Base-by-base conservation (phyloP, 768 basidiomycete species). In the Rhodotorula kratochvilovae region DNA sequence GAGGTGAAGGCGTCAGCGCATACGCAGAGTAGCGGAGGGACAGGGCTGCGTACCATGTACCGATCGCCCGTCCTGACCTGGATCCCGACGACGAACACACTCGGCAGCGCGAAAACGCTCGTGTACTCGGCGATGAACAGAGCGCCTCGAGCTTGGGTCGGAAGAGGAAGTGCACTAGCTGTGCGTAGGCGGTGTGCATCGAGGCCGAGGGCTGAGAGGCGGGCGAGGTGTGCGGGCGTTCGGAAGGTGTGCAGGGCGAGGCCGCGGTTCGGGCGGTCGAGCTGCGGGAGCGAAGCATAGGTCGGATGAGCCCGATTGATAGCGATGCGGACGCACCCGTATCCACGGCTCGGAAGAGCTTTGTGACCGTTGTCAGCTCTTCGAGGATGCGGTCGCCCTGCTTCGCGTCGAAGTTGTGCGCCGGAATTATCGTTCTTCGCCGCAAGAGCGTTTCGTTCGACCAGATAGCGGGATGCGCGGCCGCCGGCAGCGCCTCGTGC, bases 81-180 rank as follows among this genome's bases (percentile, higher is more conserved):
- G 17, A 71, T 57, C 2, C 64, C 64, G 39, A 71, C 56, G 6
- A 55, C 56, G 45, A 66, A 71, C 23, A 66, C 33, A 8, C 33
- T 56, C 7, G 70, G 65, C 4, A 71, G 55, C 13, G 64, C 35
- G 29, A 71, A 71, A 21, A 66, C 21, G 2, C 60, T 57, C 1
- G 65, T 66, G 55, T 71, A 71, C 36, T 66, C 64, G 31, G 8
- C 13, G 55, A 71, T 63, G 55, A 71, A 71, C 27, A 50, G 60
- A 71, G 60, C n/a, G 55, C 64, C 23, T 46, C 53, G n/a, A 56
- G 54, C 29, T 71, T 71, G 1, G 70, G 70, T 12, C 70, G 60
- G 35, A 71, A 58, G 48, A 71, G 70, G 42, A 62, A 71, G 50
- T 66, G 62, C 15, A 71, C 48, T 25, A 71, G 46, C 25, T 60